These are phyloP conservation scores for Leavenworthia alabamica DNA, from an alignment of 345 rosid genomes.

Conservation along the genomic window DNA sequence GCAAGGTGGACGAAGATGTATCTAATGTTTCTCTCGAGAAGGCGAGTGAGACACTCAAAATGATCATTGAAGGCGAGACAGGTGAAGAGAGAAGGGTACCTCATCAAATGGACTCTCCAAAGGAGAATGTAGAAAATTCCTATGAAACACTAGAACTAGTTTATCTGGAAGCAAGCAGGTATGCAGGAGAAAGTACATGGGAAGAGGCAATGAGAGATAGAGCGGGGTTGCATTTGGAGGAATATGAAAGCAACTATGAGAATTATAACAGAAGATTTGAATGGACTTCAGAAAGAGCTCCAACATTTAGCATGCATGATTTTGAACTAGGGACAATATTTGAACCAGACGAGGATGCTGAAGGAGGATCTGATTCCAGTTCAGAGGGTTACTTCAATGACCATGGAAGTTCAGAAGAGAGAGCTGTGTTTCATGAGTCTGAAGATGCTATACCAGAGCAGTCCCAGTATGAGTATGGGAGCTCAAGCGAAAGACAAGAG, in stretches of 20 bases:
- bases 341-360: slow-evolving; percentile 10
- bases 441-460: slow-evolving; percentile 6
- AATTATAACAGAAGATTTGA: not conserved
- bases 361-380: slow-evolving; percentile 1
- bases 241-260: slow-evolving; percentile 27
- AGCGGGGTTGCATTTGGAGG: slow-evolving; percentile 28
- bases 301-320: not conserved
- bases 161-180: slow-evolving; percentile 5
- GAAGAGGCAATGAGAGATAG: slow-evolving; percentile 29
- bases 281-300: slow-evolving; percentile 19
- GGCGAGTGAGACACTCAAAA: not conserved
- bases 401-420: slow-evolving; percentile 7
- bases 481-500: slow-evolving; percentile 6
- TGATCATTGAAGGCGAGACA: not conserved
- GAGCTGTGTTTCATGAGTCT: not conserved
- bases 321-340: not conserved
- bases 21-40: not conserved
- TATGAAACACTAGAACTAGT: slow-evolving; percentile 13
- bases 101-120: slow-evolving; percentile 1
- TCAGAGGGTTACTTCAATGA: slow-evolving; percentile 9
- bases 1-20: slow-evolving; percentile 6
- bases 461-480: slow-evolving; percentile 5
- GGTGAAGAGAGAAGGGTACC: slow-evolving; percentile 3
- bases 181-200: slow-evolving; percentile 19
- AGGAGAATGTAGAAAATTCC: not conserved